Percentiles rank a stretch among this genome's conserved stretches.
phyloP scores from a whole-genome alignment of 805 yeast genomes.

The Torulaspora franciscae region DNA sequence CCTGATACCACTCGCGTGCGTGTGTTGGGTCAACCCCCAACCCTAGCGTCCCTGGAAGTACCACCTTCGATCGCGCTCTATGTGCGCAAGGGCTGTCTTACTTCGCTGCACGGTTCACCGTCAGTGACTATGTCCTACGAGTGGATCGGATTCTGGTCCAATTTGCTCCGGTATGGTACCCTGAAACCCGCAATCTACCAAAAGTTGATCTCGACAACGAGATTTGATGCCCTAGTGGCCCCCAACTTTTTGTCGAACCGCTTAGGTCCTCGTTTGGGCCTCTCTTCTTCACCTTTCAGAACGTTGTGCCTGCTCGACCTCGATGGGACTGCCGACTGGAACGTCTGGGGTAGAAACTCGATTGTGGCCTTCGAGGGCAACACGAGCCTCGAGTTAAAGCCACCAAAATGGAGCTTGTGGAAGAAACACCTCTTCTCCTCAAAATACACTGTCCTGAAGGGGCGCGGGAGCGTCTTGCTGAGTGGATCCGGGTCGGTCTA shows the following conservation, averaged over 20 bases:
- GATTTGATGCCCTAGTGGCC: conserved; percentile 24
- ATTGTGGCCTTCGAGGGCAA: conserved; percentile 32
- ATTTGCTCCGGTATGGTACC: conserved; percentile 19
- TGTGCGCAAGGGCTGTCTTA: conserved; percentile 28
- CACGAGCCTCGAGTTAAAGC: conserved; percentile 23
- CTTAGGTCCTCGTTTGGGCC: conserved; percentile 16
- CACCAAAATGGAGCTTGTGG: conserved; percentile 10
- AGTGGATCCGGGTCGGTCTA: conserved; percentile 29
- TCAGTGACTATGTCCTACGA: conserved; percentile 21
- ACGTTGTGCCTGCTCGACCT: conserved; percentile 20
- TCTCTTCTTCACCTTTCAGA: conserved; percentile 19
- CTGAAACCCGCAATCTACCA: conserved; percentile 23
- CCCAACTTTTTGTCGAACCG: conserved; percentile 23
- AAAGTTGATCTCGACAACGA: conserved; percentile 15
- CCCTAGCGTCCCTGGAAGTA: conserved; percentile 23
- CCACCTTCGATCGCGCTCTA: conserved; percentile 23
- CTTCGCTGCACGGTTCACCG: conserved; percentile 23
- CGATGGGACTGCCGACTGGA: conserved; percentile 32
- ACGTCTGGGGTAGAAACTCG: conserved; percentile 28
- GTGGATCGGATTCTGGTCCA: conserved; percentile 23
- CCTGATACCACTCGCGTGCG: conserved; percentile 16
- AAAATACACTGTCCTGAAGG: conserved; percentile 25
- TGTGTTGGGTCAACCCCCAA: conserved; percentile 25
- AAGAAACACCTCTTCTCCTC: conserved; percentile 15
- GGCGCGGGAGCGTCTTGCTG: conserved; percentile 32